Conservation (phyloP, 208 protist genomes). For the Novymonas esmeraldas region DNA sequence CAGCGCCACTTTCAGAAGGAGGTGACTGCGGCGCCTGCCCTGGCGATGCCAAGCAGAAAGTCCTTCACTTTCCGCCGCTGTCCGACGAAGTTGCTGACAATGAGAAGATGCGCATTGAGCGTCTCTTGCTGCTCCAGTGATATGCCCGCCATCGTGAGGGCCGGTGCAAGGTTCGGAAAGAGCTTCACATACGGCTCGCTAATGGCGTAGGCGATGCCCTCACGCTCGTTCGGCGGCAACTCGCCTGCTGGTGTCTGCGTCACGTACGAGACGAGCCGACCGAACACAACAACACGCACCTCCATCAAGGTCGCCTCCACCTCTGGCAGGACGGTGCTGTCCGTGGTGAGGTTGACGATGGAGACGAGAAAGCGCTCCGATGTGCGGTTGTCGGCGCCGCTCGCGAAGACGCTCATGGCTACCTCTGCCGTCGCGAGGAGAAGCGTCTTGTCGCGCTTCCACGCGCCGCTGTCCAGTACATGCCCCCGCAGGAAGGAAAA, state of each 20-base stretch:
- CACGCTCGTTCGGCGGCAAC: conserved; percentile 39
- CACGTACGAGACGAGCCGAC: conserved; percentile 43
- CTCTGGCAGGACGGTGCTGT: conserved; percentile 8
- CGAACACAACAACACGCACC: conserved; percentile 41
- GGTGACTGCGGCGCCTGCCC: neutral
- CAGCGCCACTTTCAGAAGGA: no score
- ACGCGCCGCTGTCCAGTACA: conserved; percentile 47
- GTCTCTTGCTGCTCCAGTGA: conserved; percentile 39
- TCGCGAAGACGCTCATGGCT: conserved; percentile 42
- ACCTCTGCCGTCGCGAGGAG: conserved; percentile 38
- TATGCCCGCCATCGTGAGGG: conserved; percentile 38
- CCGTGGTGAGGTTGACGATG: conserved; percentile 32
- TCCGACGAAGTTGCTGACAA: conserved; percentile 31
- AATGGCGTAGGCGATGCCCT: conserved; percentile 33
- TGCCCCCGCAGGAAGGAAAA: conserved; percentile 50
- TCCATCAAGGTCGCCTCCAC: conserved; percentile 34
- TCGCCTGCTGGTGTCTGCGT: conserved; percentile 24
- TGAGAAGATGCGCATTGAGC: conserved; percentile 58
- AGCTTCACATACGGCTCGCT: conserved; percentile 48
- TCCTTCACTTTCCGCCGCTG: conserved; percentile 66
- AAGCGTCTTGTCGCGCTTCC: conserved; percentile 36
- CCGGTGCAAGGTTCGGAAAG: conserved; percentile 46
- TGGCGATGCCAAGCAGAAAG: conserved; percentile 41
- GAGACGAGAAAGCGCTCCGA: conserved; percentile 42
- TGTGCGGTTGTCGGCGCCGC: conserved; percentile 41